phyloP scores from a whole-genome alignment of 164 flowering plant genomes.

The Piper betle region DNA sequence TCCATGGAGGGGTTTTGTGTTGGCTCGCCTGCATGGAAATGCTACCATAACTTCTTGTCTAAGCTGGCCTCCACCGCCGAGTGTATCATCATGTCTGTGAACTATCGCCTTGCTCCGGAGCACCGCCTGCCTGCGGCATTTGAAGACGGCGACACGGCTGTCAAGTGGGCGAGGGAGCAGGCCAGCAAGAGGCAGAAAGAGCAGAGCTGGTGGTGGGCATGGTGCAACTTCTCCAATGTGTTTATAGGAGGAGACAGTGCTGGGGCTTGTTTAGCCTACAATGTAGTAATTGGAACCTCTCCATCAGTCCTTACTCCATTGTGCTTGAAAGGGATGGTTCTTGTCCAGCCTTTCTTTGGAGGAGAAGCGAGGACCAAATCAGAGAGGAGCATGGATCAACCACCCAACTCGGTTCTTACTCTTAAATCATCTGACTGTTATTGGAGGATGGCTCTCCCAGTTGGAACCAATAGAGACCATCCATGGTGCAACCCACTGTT shows the following conservation, averaged over 20 bases:
- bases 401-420: conserved; percentile 27
- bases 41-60: conserved; percentile 43
- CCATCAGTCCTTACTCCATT: conserved; percentile 12
- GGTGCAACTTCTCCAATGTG: conserved; percentile 24
- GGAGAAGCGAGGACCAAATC: conserved; percentile 34
- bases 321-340: conserved; percentile 20
- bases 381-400: conserved; percentile 23
- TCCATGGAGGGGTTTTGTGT: conserved; percentile 67
- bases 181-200: conserved; percentile 11
- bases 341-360: conserved; percentile 49
- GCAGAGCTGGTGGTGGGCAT: conserved; percentile 23
- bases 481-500: conserved; percentile 38
- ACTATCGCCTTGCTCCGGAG: conserved; percentile 46
- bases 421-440: conserved; percentile 27
- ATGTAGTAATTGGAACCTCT: conserved; percentile 17
- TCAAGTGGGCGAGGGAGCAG: conserved; percentile 23
- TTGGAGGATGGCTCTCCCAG: conserved; percentile 36
- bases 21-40: conserved; percentile 47
- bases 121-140: conserved; percentile 44
- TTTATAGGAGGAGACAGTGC: conserved; percentile 42
- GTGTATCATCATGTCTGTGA: conserved; percentile 34
- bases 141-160: conserved; percentile 29
- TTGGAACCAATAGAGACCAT: conserved; percentile 32
- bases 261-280: conserved; percentile 39
- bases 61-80: conserved; percentile 18